Conservation (phyloP, 441 rosid species). For the Aleurites moluccanus region DNA sequence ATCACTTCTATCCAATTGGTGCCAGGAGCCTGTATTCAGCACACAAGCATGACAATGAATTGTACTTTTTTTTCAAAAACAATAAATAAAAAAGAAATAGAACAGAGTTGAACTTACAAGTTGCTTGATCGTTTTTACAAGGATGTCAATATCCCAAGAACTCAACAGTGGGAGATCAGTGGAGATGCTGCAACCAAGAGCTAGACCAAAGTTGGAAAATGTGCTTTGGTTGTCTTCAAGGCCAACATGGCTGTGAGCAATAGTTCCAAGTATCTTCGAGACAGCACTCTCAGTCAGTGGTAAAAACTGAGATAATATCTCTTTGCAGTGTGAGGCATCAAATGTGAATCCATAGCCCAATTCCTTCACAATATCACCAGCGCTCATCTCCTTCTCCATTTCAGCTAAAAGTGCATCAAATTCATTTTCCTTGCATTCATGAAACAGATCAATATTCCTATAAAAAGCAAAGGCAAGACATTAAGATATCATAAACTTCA, state of each 20-base stretch:
- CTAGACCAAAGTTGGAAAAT: constrained; percentile 69
- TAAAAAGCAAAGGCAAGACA: constrained; percentile 7
- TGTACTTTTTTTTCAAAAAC: no score
- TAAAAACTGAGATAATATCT: constrained; percentile 68
- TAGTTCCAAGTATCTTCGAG: constrained; percentile 68
- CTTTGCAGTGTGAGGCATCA: constrained; percentile 70
- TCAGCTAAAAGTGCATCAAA: constrained; percentile 82
- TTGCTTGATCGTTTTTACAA: constrained; percentile 69
- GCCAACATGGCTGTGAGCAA: constrained; percentile 54
- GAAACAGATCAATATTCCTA: constrained; percentile 53
- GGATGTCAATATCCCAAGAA: constrained; percentile 83
- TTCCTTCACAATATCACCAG: constrained; percentile 83
- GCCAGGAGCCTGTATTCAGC: constrained; percentile 70
- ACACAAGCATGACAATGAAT: constrained; percentile 7
- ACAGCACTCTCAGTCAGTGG: constrained; percentile 74
- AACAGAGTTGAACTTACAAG: constrained; percentile 52
- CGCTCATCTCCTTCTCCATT: constrained; percentile 75
- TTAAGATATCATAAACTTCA: background rate
- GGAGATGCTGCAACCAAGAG: constrained; percentile 60
- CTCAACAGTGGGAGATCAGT: constrained; percentile 53
- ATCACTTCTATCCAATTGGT: constrained; percentile 77
- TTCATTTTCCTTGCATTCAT: constrained; percentile 58
- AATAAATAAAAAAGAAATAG: background rate
- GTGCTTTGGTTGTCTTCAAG: constrained; percentile 66
- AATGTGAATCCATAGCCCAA: constrained; percentile 89